A percentile compares a stretch with the other conserved stretches of the same genome.
Evolutionary conservation across 2,329 filamentous ascomycete species (phyloP).

Genomic region (Furcasterigmium sp.): DNA sequence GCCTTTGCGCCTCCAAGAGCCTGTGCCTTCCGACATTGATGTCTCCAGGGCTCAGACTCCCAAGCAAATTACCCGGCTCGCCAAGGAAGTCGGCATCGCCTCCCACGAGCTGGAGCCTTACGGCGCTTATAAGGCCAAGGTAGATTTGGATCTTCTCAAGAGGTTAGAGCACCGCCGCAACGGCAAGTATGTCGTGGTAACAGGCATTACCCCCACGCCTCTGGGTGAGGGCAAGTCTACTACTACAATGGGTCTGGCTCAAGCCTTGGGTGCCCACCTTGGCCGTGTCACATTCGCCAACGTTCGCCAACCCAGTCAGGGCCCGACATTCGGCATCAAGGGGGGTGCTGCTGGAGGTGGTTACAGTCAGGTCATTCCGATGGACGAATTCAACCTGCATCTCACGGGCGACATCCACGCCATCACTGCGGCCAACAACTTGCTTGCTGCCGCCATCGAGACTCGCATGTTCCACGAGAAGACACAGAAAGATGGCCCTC

Average conservation of each 20-base stretch:
- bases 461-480: constrained; percentile 98
- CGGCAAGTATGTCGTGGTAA: constrained; percentile 87
- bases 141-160: constrained; percentile 76
- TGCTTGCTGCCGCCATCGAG: constrained; percentile 92
- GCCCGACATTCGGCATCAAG: constrained; percentile 98
- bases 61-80: constrained; percentile 84
- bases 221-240: constrained; percentile 98
- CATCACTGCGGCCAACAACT: constrained; percentile 93
- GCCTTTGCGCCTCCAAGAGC: constrained; percentile 71
- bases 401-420: constrained; percentile 97
- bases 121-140: constrained; percentile 92
- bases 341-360: constrained; percentile 94
- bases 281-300: constrained; percentile 90
- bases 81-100: constrained; percentile 81
- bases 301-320: constrained; percentile 93
- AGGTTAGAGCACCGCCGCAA: constrained; percentile 82
- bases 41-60: constrained; percentile 85
- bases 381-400: constrained; percentile 99
- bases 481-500: constrained; percentile 82
- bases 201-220: constrained; percentile 93
- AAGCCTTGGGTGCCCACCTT: constrained; percentile 85
- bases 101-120: constrained; percentile 90
- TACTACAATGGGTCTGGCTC: constrained; percentile 90
- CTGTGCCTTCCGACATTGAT: constrained; percentile 93
- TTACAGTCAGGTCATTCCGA: constrained; percentile 98